phyloP scores from a whole-genome alignment of 202 grass and related monocot genomes.

The Bolboschoenoplectus hybrid region DNA sequence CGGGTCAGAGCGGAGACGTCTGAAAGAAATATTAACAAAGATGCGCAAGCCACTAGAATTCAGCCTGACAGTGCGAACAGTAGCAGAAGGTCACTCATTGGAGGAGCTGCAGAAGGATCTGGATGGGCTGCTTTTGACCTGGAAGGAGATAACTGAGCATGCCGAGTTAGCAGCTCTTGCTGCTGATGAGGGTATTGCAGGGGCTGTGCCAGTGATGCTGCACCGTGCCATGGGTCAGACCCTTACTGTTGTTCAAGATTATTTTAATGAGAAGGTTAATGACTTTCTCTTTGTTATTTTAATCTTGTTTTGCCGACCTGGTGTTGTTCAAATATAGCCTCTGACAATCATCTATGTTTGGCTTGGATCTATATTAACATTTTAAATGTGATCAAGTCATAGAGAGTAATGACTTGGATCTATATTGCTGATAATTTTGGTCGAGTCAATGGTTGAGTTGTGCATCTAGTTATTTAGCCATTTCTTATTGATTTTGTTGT shows the following conservation, averaged over 20 bases:
- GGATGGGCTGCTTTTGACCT: conserved; percentile 73
- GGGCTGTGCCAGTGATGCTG: conserved; percentile 84
- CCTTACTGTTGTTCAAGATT: conserved; percentile 89
- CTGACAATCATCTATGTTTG: conserved; percentile 18
- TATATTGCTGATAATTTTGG: not conserved
- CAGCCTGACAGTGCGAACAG: conserved; percentile 75
- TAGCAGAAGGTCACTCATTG: conserved; percentile 82
- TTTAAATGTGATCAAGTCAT: conserved; percentile 14
- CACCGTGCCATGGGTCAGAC: conserved; percentile 80
- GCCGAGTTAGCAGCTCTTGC: conserved; percentile 89
- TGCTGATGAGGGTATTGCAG: conserved; percentile 73
- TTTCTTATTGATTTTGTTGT: conserved; percentile 37
- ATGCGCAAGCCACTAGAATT: conserved; percentile 71
- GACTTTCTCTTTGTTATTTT: conserved; percentile 38
- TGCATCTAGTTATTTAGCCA: conserved; percentile 28
- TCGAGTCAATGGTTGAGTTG: conserved; percentile 6
- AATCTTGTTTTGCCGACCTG: conserved; percentile 6
- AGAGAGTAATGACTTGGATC: not conserved
- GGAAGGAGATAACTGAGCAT: conserved; percentile 85
- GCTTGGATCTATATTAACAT: conserved; percentile 2
- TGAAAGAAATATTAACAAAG: conserved; percentile 71
- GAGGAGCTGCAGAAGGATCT: conserved; percentile 91
- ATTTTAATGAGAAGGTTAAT: conserved; percentile 95
- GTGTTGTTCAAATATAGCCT: not conserved
- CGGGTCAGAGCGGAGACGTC: conserved; percentile 62